Evolutionary conservation across 1,284 basidiomycete genomes (phyloP).

Genomic region (Porogramme epimiltina): DNA sequence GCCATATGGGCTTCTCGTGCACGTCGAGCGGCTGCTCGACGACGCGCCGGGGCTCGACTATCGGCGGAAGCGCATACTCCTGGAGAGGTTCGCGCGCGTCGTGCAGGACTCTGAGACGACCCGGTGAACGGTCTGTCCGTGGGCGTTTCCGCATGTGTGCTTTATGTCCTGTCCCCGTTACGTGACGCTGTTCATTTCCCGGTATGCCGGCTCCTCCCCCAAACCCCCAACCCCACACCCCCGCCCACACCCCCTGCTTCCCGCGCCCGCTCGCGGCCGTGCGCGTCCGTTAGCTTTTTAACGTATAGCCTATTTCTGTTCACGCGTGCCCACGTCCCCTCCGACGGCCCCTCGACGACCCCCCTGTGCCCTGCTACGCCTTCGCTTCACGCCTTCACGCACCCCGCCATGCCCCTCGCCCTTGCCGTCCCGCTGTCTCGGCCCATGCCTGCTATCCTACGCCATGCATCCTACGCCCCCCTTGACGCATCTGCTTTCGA

Average conservation of each 20-base stretch:
- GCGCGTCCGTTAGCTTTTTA: slow-evolving; percentile 9
- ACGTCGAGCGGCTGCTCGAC: slow-evolving; percentile 61
- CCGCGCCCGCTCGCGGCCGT: slow-evolving; percentile 5
- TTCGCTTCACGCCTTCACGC: background rate
- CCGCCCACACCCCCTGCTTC: no score
- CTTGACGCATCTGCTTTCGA: slow-evolving; percentile 16
- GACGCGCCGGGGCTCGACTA: slow-evolving; percentile 46
- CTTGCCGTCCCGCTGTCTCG: background rate
- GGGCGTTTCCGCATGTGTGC: slow-evolving; percentile 1
- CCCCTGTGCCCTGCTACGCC: background rate
- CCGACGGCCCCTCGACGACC: slow-evolving; percentile 3
- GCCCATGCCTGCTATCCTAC: no score
- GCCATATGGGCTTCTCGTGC: slow-evolving; percentile 61
- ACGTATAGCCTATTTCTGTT: slow-evolving; percentile 20
- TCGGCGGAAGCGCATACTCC: slow-evolving; percentile 48
- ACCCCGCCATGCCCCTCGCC: background rate
- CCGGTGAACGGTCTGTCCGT: no score
- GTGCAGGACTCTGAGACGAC: slow-evolving; percentile 48
- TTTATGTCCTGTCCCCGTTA: slow-evolving; percentile 6
- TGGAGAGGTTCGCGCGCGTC: slow-evolving; percentile 64
- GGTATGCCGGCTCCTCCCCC: slow-evolving; percentile 7
- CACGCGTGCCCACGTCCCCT: slow-evolving; percentile 1
- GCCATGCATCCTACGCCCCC: background rate
- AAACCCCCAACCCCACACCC: no score
- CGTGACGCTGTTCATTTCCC: slow-evolving; percentile 15